phyloP scores from a whole-genome alignment of 139 green algal species.

The Limnomonas spitsbergensis region DNA sequence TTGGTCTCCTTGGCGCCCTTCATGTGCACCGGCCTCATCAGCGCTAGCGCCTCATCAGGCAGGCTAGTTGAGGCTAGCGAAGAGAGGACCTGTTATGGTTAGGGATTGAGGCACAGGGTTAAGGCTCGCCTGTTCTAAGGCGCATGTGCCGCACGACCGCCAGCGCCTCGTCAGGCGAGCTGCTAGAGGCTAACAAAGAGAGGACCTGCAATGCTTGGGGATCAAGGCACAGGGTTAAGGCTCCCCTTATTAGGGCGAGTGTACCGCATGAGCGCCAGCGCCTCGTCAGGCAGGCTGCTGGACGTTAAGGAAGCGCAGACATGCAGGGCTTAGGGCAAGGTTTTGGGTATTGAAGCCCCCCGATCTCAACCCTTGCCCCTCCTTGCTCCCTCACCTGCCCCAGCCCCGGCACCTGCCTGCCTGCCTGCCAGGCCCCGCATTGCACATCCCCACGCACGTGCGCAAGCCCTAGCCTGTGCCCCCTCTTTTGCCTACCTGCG shows the following conservation, averaged over 20 bases:
- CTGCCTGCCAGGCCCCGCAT: no score
- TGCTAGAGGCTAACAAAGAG: constrained; percentile 13
- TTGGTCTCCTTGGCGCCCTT: constrained; percentile 69
- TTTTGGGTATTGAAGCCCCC: no score
- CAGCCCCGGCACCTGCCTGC: no score
- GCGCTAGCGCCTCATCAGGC: constrained; percentile 26
- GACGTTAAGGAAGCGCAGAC: constrained; percentile 23
- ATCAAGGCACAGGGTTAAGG: no score
- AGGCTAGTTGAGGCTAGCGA: constrained; percentile 19
- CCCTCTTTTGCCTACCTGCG: no score
- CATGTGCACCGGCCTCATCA: constrained; percentile 57
- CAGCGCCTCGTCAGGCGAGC: constrained; percentile 28
- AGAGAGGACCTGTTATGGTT: constrained; percentile 27
- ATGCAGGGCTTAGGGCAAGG: constrained; percentile 15
- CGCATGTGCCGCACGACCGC: constrained; percentile 53
- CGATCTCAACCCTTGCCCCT: no score
- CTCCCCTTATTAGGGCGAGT: no score
- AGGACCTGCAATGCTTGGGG: constrained; percentile 29
- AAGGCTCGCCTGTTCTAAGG: no score
- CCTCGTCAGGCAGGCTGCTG: constrained; percentile 21
- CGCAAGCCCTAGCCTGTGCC: no score
- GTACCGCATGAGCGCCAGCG: constrained; percentile 50
- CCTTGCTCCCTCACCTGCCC: no score
- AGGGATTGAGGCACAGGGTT: not conserved
- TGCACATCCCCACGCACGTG: no score